Evolutionary conservation across 495 filamentous ascomycete species (phyloP), one percentile per base, ranked within the genome.

Genomic region (Astrocystis sublimbata): DNA sequence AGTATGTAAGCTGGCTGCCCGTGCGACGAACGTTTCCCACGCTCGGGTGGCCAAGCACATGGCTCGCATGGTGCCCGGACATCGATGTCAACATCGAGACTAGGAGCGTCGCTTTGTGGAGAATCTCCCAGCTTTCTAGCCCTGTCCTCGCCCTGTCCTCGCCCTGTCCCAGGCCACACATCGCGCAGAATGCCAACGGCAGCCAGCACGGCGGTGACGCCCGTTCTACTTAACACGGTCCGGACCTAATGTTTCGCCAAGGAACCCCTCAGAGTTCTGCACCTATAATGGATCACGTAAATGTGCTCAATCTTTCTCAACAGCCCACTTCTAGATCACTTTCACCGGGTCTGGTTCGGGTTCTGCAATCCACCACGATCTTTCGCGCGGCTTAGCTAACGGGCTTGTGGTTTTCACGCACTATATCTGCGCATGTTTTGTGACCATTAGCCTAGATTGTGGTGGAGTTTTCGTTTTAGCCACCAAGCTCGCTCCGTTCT

Each of bases 241-340:
- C 36, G 13, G 1, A 63, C 57, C 31, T 17, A n/a, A 6, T 35
- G 13, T 2, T 45, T 21, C 31, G 35, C 28, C 38, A 31, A 17
- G 12, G n/a, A n/a, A 66, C 38, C 66, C 66, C 47, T 65, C 63
- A 38, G 30, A 40, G 56, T 62, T 58, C 61, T n/a, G 64, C 61
- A 47, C 60, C 40, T 55, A 43, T 35, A 59, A 35, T 47, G 52
- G 56, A 60, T 63, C 58, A 57, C 56, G 53, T 66, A 71, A 71
- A 71, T 60, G 62, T 71, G 69, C 69, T 71, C 69, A 71, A 69
- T 69, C 56, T 26, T 66, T 71, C 68, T 71, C 68, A 68, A 17
- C 19, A 62, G 61, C 64, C 63, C 65, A 66, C 52, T 55, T 42
- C 33, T 43, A 23, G 21, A 26, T 56, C 24, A 30, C 36, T 5